Base-by-base conservation (phyloP, 768 basidiomycete species). In the Boletus coccyginus region DNA sequence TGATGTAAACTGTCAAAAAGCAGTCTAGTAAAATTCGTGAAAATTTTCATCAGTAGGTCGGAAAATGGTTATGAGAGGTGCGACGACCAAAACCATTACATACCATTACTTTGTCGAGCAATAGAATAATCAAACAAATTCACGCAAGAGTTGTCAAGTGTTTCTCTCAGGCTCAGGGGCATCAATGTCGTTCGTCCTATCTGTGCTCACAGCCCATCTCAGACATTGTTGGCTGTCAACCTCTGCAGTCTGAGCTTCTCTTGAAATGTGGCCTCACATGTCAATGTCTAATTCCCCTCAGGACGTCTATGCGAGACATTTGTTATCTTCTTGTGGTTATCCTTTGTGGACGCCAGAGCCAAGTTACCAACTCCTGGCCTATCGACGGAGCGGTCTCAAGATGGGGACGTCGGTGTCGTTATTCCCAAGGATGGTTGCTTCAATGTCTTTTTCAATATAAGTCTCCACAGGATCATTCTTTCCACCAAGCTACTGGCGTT, bases 361-460 rank as follows among this genome's bases (percentile, higher is more conserved):
- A 2, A 62, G 68, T 43, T 38, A 55, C 24, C 38, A 48, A 24
- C 56, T 73, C 12, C 62, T 68, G 10, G 46, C 53, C 1, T 66
- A 71, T 32, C 59, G 59, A 27, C 54, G 46, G 8, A 54, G 61
- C 8, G 73, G 72, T 5, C 61, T 71, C 35, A 64, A 52, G 33
- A 71, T 74, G 72, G 74, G 8, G 74, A 76, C 46, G 68, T 74
- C 5, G 70, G 71, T 2, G 61, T 74, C 24, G 48, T 75, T 14
- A 27, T 52, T 21, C 52, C 52, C 4, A 35, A 52, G 12, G 43
- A 52, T 31, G 52, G 52, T 19, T 44, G 43, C 7, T 52, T 52
- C 35, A 43, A 52, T 27, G 52, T 45, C 35, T 52, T 52, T 19
- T 52, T 52, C n/a, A 52, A 52, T 43, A 64, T 75, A 3, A 70